Evolutionary conservation across 441 rosid species (phyloP), one percentile per base, ranked within the genome.

Genomic region (Erodium chrysanthum): DNA sequence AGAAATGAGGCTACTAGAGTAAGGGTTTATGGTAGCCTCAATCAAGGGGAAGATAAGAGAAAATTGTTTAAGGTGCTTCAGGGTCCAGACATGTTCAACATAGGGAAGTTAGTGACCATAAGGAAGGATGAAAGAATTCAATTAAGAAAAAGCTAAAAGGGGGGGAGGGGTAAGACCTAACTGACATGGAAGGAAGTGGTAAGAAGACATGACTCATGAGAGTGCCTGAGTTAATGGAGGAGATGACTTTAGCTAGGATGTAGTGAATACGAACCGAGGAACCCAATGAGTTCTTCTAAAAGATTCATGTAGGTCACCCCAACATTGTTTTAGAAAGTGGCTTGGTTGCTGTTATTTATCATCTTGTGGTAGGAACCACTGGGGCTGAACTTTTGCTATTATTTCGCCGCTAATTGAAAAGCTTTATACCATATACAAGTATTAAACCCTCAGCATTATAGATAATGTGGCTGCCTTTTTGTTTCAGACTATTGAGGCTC

Each of bases 401-500:
- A 31, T 35, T 18, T 18, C 18, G 31, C 46, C 20, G 31, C 5
- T 25, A 60, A 33, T 64, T 33, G 22, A 22, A 11, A 20, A 44
- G 66, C 29, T 2, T 2, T 31, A 44, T 60, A 63, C 35, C 29
- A 5, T 27, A 27, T 25, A 60, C n/a, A 25, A 25, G 35, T 14
- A 62, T 64, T 7, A 35, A 15, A 17, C 0, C 46, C 17, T 65
- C 56, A 9, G 17, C 22, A 68, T 35, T 25, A 68, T 52, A 73
- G 37, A 44, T 40, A 25, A 60, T 46, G 10, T 37, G 8, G 35
- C 44, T 29, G 20, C 15, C 65, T 73, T 33, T 33, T 54, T 18
- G 46, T 81, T 76, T 67, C 88, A 91, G 99, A 85, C 88, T 69
- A 79, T 95, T 23, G 99, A 95, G 83, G 90, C 83, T 12, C 79